A percentile compares a stretch with the other conserved stretches of the same genome.
These are phyloP conservation scores for Solanum hybrid DNA, from an alignment of 305 asterid genomes.

Conservation along the genomic window DNA sequence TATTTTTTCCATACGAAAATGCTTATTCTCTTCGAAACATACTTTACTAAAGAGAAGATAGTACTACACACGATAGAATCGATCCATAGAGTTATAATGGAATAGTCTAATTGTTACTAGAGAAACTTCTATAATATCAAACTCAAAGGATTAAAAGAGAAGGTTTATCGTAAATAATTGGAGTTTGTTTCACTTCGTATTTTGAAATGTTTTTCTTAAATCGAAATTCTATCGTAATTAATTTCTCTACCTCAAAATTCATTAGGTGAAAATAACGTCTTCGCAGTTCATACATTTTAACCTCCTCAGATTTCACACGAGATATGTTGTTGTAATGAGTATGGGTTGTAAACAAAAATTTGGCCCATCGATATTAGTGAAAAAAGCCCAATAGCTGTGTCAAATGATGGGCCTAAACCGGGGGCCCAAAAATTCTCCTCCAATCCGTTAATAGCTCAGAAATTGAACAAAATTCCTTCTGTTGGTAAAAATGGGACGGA, in stretches of 20 bases:
- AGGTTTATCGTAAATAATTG: background rate
- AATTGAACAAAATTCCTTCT: background rate
- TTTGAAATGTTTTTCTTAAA: background rate
- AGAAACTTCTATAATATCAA: background rate
- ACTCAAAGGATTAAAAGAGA: background rate
- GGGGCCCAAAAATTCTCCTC: background rate
- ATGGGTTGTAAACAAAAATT: background rate
- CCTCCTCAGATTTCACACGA: background rate
- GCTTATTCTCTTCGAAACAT: background rate
- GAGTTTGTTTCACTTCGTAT: background rate
- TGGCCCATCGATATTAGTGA: background rate
- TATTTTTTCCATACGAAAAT: background rate
- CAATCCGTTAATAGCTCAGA: background rate
- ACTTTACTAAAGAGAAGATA: background rate
- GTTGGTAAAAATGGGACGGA: constrained; percentile 17
- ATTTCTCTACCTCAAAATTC: background rate
- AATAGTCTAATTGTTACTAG: background rate
- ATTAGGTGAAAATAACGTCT: background rate
- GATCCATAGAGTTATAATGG: background rate
- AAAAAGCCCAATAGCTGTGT: background rate
- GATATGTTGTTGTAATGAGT: too few species aligned
- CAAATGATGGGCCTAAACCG: background rate
- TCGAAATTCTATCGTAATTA: background rate
- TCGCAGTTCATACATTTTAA: fast-evolving
- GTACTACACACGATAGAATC: background rate